These are phyloP conservation scores for Luzula sylvatica DNA, from an alignment of 176 grass and related monocot species.

Conservation along the genomic window DNA sequence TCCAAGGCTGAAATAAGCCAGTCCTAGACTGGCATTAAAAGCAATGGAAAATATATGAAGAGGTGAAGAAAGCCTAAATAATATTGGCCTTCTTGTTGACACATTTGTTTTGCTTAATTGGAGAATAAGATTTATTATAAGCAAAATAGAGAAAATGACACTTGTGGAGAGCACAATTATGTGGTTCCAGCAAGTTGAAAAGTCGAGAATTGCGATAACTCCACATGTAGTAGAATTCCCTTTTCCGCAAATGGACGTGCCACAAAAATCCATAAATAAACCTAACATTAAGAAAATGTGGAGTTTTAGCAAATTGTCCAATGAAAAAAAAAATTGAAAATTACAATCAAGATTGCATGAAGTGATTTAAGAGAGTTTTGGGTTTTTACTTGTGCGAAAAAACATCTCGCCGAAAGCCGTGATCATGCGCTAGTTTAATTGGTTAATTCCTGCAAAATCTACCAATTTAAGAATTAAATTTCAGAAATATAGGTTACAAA, in stretches of 20 bases:
- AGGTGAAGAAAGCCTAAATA: constrained; percentile 21
- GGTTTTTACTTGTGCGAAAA: constrained; percentile 25
- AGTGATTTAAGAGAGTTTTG: constrained; percentile 8
- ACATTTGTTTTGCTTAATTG: constrained; percentile 22
- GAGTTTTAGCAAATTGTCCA: background rate
- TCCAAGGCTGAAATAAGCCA: constrained; percentile 37
- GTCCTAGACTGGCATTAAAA: constrained; percentile 37
- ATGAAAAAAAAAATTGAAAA: too few relatives aligned
- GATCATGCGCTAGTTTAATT: background rate
- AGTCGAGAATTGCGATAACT: constrained; percentile 22
- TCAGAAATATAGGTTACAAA: background rate
- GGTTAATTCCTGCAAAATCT: constrained; percentile 11
- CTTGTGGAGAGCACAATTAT: constrained; percentile 14
- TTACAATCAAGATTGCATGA: background rate
- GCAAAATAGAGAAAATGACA: constrained; percentile 9
- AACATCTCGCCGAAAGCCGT: constrained; percentile 15
- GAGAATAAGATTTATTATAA: constrained; percentile 34
- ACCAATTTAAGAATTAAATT: background rate
- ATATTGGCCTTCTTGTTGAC: background rate
- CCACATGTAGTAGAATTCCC: constrained; percentile 19
- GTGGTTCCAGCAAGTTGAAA: constrained; percentile 71
- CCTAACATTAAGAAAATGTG: constrained; percentile 20
- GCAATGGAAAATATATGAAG: constrained; percentile 17
- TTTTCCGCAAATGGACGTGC: constrained; percentile 28
- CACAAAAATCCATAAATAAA: constrained; percentile 32